phyloP scores from a whole-genome alignment of 2,329 filamentous ascomycete genomes.

The Sarocladium oryzae region DNA sequence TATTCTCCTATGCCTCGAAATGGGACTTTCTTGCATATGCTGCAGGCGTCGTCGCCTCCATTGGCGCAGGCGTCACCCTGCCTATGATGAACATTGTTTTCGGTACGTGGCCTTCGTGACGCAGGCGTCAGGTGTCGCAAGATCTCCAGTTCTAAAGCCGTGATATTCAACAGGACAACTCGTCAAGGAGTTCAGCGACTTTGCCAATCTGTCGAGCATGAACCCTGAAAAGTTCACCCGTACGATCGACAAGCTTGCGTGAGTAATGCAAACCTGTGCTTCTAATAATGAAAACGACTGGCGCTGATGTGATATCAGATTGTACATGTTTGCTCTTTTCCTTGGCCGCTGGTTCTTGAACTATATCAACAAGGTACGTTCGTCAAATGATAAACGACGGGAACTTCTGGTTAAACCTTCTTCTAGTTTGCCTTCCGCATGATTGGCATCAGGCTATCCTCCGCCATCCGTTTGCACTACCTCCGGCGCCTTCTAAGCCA shows the following conservation, averaged over 20 bases:
- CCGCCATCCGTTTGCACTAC: conserved; percentile 57
- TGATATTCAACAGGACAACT: conserved; percentile 35
- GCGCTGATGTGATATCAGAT: conserved; percentile 26
- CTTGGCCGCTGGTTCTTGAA: conserved; percentile 56
- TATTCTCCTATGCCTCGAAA: conserved; percentile 48
- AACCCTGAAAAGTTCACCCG: conserved; percentile 21
- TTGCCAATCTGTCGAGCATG: conserved; percentile 22
- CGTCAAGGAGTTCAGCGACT: conserved; percentile 41
- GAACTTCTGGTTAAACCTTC: not conserved
- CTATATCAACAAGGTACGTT: conserved; percentile 50
- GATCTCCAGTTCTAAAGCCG: no score
- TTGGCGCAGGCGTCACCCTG: conserved; percentile 47
- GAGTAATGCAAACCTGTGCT: conserved; percentile 15
- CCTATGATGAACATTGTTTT: conserved; percentile 56
- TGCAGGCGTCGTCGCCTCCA: conserved; percentile 40
- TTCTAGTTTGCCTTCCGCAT: conserved; percentile 51
- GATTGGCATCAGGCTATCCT: conserved; percentile 55
- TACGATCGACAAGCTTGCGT: conserved; percentile 39
- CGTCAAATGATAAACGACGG: not conserved
- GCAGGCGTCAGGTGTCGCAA: no score
- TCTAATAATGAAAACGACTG: not conserved
- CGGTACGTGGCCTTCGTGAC: conserved; percentile 34
- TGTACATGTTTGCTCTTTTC: conserved; percentile 68
- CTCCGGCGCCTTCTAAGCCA: conserved; percentile 57
- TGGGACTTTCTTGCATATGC: conserved; percentile 44